Evolutionary conservation across 2,329 filamentous ascomycete species (phyloP), one percentile per base, ranked within the genome.

Genomic region (Juglanconis sp.): DNA sequence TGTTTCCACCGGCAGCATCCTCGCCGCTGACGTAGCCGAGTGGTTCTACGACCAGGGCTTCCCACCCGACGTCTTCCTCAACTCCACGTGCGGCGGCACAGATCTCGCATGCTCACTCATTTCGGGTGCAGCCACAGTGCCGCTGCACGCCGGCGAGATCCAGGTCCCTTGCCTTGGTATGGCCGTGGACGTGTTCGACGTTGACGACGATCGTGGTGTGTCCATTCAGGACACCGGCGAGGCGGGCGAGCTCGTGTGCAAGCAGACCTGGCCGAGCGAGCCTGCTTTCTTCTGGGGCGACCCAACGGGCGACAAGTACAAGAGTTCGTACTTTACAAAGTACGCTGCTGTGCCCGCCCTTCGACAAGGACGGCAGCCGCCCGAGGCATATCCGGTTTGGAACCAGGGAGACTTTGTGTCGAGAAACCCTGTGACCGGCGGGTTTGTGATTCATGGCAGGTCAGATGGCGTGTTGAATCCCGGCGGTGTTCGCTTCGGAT

Each of bases 381-480:
- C 35, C 35, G 35, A 38, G 35, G 35, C 35, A 38, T 38, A 38
- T 38, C 35, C 11, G 5, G 89, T 90, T 1, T 95, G 91, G 91
- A 89, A 89, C 0, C 59, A 61, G n/a, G 59, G 59, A 13, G 91
- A 95, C 69, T 94, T 93, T 70, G 87, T 91, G 67, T 81, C 83
- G 40, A 76, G 90, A 13, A 86, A 94, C 68, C 89, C 90, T 0
- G 65, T 74, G 4, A 93, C 90, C 1, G 82, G 85, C 6, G 82
- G 85, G 50, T 71, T 92, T 5, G 71, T 83, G 11, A 87, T 93
- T 65, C 80, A 91, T 0, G 89, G 89, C 1, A 81, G 90, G 1
- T 88, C 86, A 2, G 91, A 95, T 68, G 91, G 90, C 11, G 90
- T 95, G 2, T 75, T 95, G 55, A 95, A 95, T 69, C 91, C 91